Evolutionary conservation across 495 filamentous ascomycete species (phyloP), one percentile per base, ranked within the genome.

Genomic region (Pyrenopolyporus hunteri): DNA sequence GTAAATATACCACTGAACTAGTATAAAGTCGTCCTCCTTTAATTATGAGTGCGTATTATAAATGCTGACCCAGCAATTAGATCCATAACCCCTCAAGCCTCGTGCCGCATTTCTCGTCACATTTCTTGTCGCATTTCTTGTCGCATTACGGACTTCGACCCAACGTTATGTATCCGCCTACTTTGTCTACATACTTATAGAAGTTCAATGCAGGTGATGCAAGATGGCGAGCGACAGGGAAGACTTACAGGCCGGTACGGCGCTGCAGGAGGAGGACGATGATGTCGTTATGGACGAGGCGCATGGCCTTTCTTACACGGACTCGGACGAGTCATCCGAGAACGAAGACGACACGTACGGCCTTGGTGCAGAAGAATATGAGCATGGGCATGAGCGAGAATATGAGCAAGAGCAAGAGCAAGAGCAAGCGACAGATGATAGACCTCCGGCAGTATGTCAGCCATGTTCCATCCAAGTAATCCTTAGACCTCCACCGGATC

Each of bases 401-500:
- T n/a, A 42, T 42, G 23, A 5, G 8, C 37, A 23, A 23, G 37
- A 23, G 13, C 37, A 42, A 42, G 37, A 42, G 23, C 11, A 26
- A 26, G 26, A 9, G 26, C 26, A 29, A 5, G 26, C 26, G 9
- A 4, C 26, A 29, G 26, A 29, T 5, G 14, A 44, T 14, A 26
- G 23, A 43, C 13, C 56, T 20, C 37, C 13, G 14, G 33, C 9
- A 2, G 39, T n/a, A 43, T 46, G 37, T 28, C 47, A 39, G 25
- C 44, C 14, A 16, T 26, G 46, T 11, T 46, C 52, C 33, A 64
- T 64, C 19, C 5, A 68, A 35, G 58, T 70, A 0, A 42, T 64
- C 13, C 65, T 70, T 16, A 19, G 13, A 11, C 60, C 65, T 1
- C 68, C 68, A 8, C 32, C 20, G 9, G 43, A 70, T 49, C 68